A percentile compares a stretch with the other conserved stretches of the same genome.
Conservation (phyloP, 225 moss, liverwort and hornwort genomes). For the Rhytidiadelphus loreus region DNA sequence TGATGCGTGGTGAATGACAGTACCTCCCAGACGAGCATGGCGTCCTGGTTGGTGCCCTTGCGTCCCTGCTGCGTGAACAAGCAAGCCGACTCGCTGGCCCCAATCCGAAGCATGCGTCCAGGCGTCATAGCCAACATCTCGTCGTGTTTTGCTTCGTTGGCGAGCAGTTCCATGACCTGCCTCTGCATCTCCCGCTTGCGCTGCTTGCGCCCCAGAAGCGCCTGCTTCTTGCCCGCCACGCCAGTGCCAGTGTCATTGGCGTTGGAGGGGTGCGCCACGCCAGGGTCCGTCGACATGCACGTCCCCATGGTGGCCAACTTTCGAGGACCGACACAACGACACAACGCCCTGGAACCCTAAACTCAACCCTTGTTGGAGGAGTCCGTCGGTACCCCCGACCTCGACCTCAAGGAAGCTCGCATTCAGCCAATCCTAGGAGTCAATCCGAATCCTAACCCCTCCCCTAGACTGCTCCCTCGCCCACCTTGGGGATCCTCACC, state of each 20-base stretch:
- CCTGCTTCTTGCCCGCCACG: slow-evolving; percentile 6
- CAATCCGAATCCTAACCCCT: background rate
- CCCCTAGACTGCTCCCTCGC: background rate
- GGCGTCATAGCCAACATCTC: slow-evolving; percentile 27
- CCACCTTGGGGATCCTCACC: background rate
- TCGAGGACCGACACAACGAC: background rate
- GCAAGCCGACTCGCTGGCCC: slow-evolving; percentile 24
- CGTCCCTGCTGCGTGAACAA: slow-evolving; percentile 52
- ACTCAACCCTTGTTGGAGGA: background rate
- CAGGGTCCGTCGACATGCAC: slow-evolving; percentile 46
- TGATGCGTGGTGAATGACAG: background rate
- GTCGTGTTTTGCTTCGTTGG: slow-evolving; percentile 21
- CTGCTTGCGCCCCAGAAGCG: slow-evolving; percentile 21
- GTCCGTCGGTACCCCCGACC: background rate
- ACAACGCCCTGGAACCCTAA: background rate
- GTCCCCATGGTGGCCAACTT: slow-evolving; percentile 15
- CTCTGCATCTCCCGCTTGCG: slow-evolving; percentile 24
- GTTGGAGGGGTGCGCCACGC: background rate
- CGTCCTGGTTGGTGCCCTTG: slow-evolving; percentile 51
- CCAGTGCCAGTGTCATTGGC: background rate
- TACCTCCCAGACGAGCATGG: slow-evolving; percentile 58
- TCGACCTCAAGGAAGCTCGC: background rate
- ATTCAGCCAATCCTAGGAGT: background rate
- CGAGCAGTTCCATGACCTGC: slow-evolving; percentile 20
- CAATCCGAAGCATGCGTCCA: slow-evolving; percentile 31